Evolutionary conservation across 371 early-diverging fungal genomes (phyloP), one percentile per base, ranked within the genome.

Genomic region (Mortierella sp.): DNA sequence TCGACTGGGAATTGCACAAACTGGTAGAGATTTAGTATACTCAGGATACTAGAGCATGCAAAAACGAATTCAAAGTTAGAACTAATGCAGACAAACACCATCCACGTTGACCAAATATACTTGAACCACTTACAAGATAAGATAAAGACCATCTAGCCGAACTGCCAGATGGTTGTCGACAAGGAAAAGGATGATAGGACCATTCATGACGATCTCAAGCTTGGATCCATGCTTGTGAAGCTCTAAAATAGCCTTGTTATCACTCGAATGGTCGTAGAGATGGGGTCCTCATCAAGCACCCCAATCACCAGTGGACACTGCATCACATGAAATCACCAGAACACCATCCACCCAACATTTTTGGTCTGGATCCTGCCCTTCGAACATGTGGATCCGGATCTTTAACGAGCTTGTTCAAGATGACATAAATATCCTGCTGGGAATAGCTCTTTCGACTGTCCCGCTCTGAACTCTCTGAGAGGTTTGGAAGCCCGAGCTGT

Each of bases 121-220:
- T n/a, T n/a, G n/a, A n/a, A n/a, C 12, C 21, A 63, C 73, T 80
- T 86, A 86, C 91, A 89, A 88, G 67, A 92, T 84, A 14, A 92
- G 72, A 68, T 90, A 86, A 5, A 90, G 80, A 1, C 90, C 91
- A 0, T 84, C 85, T 77, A 92, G 73, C 51, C 92, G 88, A 11
- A 92, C 91, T 66, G 90, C 88, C 72, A 91, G 91, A 64, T 85
- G 86, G 57, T 91, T 91, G 64, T 92, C 93, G 12, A 84, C 77
- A 25, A 91, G 75, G 0, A 89, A 85, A 5, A 81, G 74, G 15
- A 90, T 90, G 2, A 86, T 88, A 0, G 89, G 82, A 47, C 84
- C 82, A 69, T 92, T 92, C 63, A 90, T 80, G 0, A 82, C 63
- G 14, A 84, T 63, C 46, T 83, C 86, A 5, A 89, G 64, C 7